Conservation (phyloP, 1,284 basidiomycete species). For the Ustilago shanxiensis region DNA sequence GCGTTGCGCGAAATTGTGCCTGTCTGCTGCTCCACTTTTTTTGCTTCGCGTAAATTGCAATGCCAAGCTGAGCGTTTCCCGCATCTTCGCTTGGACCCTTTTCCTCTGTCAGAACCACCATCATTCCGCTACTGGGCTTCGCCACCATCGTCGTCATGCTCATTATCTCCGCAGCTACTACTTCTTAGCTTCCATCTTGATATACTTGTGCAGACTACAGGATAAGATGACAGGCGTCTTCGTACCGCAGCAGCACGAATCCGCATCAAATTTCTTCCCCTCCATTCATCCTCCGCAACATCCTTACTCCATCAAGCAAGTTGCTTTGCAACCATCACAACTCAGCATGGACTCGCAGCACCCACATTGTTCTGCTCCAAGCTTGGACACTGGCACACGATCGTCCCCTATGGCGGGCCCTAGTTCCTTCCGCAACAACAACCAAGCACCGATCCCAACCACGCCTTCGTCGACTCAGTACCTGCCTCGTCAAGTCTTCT, state of each 20-base stretch:
- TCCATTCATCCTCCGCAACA: not conserved
- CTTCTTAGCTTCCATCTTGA: not conserved
- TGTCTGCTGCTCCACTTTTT: conserved; percentile 7
- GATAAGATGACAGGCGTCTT: conserved; percentile 19
- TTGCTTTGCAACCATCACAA: not conserved
- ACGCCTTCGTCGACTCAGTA: not conserved
- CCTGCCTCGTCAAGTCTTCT: conserved; percentile 34
- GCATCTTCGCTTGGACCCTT: conserved; percentile 21
- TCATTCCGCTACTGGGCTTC: conserved; percentile 6
- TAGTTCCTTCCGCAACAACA: not conserved
- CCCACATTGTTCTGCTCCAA: not conserved
- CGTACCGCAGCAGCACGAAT: conserved; percentile 16
- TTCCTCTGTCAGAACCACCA: not conserved
- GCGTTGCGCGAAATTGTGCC: conserved; percentile 1
- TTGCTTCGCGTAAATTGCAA: conserved; percentile 24
- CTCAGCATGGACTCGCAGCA: not conserved
- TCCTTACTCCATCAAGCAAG: not conserved
- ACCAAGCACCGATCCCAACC: not conserved
- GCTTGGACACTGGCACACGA: not conserved
- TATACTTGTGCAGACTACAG: not conserved
- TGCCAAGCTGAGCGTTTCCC: not conserved
- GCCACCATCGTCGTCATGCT: conserved; percentile 1
- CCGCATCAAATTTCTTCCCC: not conserved
- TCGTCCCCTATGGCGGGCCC: not conserved
- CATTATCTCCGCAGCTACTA: not conserved